Evolutionary conservation across 2,329 filamentous ascomycete genomes (phyloP), one percentile per base, ranked within the genome.

Genomic region (Rhynchosporium secalis): DNA sequence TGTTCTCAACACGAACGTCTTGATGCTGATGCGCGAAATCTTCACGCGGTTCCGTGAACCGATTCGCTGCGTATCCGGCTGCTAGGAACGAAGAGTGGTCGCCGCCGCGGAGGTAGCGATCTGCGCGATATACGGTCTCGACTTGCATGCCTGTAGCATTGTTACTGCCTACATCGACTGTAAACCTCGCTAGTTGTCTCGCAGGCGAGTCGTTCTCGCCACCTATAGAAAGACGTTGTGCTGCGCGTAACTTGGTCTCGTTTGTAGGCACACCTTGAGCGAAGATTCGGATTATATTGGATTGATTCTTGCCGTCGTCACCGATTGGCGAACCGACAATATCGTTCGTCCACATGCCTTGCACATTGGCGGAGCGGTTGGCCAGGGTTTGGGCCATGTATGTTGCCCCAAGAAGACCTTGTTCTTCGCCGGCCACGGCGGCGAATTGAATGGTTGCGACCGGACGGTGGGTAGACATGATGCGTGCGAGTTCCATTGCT

Each of bases 21-120:
- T 86, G 83, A 66, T 86, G 83, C 72, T 86, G 83, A 69, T 86
- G 83, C 3, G 73, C 75, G 69, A 80, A 86, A 69, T 85, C 76
- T 73, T 86, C 83, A 59, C 80, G 78, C 0, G 83, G 81, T 73
- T 86, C 83, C 0, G 82, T 85, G 76, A 83, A 85, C 1, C 83
- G 78, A 13, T 80, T 78, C 5, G 67, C 67, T 3, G 82, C 75
- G 67, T 81, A 86, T 3, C 83, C 83, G n/a, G 78, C 77, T 48
- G 79, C 73, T 12, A 86, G 78, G 70, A 86, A 86, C 0, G 80
- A 77, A 4, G 76, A 73, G 71, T 86, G 83, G 71, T 86, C 83
- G 36, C 83, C 83, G 43, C 83, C 81, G 3, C 83, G 77, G 4
- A 84, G 75, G 72, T 81, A 86, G 10, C 83, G 78, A 65, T 86